phyloP scores from a whole-genome alignment of 805 yeast genomes.

The Candida mattraensis region DNA sequence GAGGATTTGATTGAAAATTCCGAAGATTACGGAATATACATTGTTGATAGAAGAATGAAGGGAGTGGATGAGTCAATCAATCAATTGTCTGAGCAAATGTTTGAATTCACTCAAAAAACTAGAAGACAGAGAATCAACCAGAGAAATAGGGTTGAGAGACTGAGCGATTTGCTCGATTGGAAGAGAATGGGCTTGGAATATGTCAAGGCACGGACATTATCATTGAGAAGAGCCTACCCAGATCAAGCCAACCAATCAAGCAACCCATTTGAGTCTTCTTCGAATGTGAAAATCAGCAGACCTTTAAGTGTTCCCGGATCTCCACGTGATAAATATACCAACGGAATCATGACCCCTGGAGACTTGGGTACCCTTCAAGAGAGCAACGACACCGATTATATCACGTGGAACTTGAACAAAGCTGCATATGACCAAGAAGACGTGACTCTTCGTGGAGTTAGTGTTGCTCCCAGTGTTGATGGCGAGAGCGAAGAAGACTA shows the following conservation, averaged over 20 bases:
- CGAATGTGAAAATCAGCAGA: slow-evolving; percentile 72
- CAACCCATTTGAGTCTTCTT: slow-evolving; percentile 38
- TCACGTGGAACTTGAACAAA: slow-evolving; percentile 52
- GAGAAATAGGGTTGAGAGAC: slow-evolving; percentile 93
- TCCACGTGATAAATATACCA: slow-evolving; percentile 67
- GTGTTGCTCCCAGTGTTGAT: slow-evolving; percentile 38
- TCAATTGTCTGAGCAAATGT: slow-evolving; percentile 88
- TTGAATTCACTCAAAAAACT: slow-evolving; percentile 80
- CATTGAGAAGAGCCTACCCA: slow-evolving; percentile 92
- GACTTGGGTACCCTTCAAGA: slow-evolving; percentile 97
- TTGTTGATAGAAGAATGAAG: slow-evolving; percentile 91
- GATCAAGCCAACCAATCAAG: slow-evolving; percentile 59
- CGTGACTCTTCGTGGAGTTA: slow-evolving; percentile 36
- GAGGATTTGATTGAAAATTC: slow-evolving; percentile 95
- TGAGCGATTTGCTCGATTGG: slow-evolving; percentile 94
- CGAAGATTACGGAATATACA: slow-evolving; percentile 93
- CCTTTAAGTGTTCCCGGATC: slow-evolving; percentile 98
- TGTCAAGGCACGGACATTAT: slow-evolving; percentile 89
- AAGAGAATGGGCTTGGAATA: slow-evolving; percentile 97
- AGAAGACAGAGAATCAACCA: slow-evolving; percentile 97
- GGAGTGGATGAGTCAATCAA: slow-evolving; percentile 90
- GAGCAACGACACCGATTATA: slow-evolving; percentile 81
- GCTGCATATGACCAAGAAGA: slow-evolving; percentile 40
- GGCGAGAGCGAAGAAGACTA: slow-evolving; percentile 24
- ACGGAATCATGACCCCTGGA: slow-evolving; percentile 87